phyloP scores from a whole-genome alignment of 2,329 filamentous ascomycete genomes.

The Beauveria sp. region DNA sequence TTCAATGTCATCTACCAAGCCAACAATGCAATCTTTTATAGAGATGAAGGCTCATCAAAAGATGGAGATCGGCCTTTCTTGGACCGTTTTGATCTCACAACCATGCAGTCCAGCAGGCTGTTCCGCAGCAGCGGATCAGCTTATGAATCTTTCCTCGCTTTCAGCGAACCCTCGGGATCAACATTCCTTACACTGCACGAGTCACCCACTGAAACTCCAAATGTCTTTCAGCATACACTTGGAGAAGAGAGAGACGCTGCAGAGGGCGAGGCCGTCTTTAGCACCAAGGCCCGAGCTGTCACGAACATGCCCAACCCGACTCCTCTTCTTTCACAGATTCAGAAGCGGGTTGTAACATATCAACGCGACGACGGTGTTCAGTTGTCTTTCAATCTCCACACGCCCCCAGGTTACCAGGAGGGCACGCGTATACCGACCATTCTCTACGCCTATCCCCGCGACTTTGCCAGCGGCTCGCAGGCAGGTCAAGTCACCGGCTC shows the following conservation, averaged over 20 bases:
- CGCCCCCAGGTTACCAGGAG: constrained; percentile 7
- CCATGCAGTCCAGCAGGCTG: neutral
- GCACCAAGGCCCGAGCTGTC: neutral
- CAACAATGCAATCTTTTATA: neutral
- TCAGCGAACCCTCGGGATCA: neutral
- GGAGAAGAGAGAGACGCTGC: neutral
- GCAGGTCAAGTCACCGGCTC: constrained; percentile 5
- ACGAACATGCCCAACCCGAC: constrained; percentile 22
- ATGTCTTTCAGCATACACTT: neutral
- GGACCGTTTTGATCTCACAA: constrained; percentile 1
- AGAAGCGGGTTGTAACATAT: constrained; percentile 26
- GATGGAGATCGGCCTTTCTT: constrained; percentile 5
- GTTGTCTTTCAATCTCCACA: constrained; percentile 2
- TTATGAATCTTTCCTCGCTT: constrained; percentile 1
- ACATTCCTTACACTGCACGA: constrained; percentile 2
- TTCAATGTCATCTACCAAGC: neutral
- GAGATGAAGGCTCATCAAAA: neutral
- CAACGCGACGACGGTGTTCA: constrained; percentile 4
- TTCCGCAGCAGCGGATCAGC: constrained; percentile 5
- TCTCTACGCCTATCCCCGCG: constrained; percentile 7
- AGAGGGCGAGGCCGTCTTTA: neutral
- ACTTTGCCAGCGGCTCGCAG: constrained; percentile 1
- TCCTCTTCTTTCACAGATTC: constrained; percentile 43
- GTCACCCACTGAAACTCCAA: neutral
- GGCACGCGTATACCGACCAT: constrained; percentile 3